Base-by-base conservation (phyloP, 2,329 filamentous ascomycete genomes). In the Nigrospora sphaerica region DNA sequence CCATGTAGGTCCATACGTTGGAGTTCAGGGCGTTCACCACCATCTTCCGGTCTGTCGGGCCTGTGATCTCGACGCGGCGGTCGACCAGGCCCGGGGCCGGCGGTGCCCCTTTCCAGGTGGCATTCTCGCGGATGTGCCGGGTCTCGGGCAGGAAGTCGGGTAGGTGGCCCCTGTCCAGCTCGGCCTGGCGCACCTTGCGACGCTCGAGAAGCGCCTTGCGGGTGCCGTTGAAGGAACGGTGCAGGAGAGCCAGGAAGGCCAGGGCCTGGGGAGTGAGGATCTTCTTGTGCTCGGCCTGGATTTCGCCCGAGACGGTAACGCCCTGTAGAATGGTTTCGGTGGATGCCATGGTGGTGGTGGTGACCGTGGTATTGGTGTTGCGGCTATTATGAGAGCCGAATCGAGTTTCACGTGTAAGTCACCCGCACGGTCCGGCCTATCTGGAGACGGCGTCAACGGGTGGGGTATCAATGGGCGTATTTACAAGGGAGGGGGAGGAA, bases 1-100 rank as follows among this genome's bases (percentile, higher is more conserved):
- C 93, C 93, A 98, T 98, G 63, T 97, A 98, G 47, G 92, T 97
- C 86, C 88, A 97, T 19, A 97, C 93, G 61, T 97, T 81, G 39
- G 92, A 85, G 69, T 97, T 98, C 65, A 97, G 65, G 11, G 93
- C 93, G 67, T 98, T 98, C 52, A 97, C 88, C 41, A 97, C 90
- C 93, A 98, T 98, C 80, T 97, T 98, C 57, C 93, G 81, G 70
- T 97, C 93, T 7, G 91, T 96, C 1, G 93, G 93, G 10, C 93
- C 93, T 6, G 93, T 98, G 62, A 97, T 98, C 75, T 98, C 93
- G 32, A 96, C 88, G 51, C 93, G 83, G 54, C 93, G 85, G 73
- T 98, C 93, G 39, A 95, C 83, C 46, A 97, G 79, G 48, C 93
- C 93, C 0, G 93, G 92, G 9, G 92, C 93, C 16, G 93, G 93